Evolutionary conservation across 495 filamentous ascomycete species (phyloP), one percentile per base, ranked within the genome.

Genomic region (Glutinoglossum americanum): DNA sequence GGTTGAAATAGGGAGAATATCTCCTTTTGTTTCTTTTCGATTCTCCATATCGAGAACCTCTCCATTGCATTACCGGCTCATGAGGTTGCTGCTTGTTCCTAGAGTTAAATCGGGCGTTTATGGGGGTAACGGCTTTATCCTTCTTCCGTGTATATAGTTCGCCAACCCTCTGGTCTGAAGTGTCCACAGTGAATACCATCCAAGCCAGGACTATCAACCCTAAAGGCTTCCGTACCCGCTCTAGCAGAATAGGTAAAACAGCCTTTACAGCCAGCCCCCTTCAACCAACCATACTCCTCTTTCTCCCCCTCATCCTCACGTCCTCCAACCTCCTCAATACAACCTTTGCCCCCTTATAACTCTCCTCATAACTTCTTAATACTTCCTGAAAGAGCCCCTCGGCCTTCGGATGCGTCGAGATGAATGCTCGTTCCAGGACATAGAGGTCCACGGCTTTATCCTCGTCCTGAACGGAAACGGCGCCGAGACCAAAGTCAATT

Each of bases 391-490:
- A 96, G 58, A 90, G 68, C 21, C 64, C 71, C 70, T 96, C 90
- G 8, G 87, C 85, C 58, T 79, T 77, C 3, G 92, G 89, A 76
- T 98, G 92, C 57, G 92, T 96, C 60, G 87, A 94, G 33, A 79
- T 84, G 72, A 97, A 95, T n/a, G 93, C 92, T 41, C 92, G 72
- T 72, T 99, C 92, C 58, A 99, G 73, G 26, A 99, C 92, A 70
- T 99, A 99, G 51, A 99, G 67, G 75, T 99, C 92, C 23, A 97
- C 92, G 4, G 93, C 93, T 56, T 86, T 77, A 66, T 99, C 93
- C 69, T 99, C 92, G 57, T 95, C 88, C 61, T 82, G 80, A n/a
- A 75, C 64, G 60, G 80, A 85, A 68, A 92, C 85, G 55, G 75
- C 79, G 41, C 89, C 90, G 10, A 99, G 78, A 1, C 93, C 93